A percentile compares a stretch with the other conserved stretches of the same genome.
phyloP scores from a whole-genome alignment of 73 alveolate species.

The Uronychia binucleata region DNA sequence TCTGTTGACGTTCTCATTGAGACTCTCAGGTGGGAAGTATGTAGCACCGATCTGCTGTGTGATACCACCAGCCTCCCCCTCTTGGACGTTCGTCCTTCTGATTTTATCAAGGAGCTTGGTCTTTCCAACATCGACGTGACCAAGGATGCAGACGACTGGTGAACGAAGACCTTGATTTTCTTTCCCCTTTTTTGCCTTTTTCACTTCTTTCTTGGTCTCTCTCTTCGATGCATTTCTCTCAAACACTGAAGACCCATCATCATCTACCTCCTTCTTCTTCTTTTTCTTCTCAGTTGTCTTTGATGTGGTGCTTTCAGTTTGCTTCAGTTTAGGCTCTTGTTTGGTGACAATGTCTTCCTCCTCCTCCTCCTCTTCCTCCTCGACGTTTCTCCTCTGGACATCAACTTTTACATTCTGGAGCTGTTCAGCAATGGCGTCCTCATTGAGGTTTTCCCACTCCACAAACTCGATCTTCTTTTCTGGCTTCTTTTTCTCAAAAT shows the following conservation, averaged over 20 bases:
- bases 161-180: constrained; percentile 65
- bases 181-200: constrained; percentile 39
- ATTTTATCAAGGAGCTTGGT: constrained; percentile 98
- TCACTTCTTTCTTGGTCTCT: constrained; percentile 38
- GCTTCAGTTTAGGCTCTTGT: constrained; percentile 24
- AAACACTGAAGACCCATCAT: constrained; percentile 27
- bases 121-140: constrained; percentile 99
- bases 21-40: constrained; percentile 93
- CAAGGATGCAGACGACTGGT: constrained; percentile 95
- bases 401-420: constrained; percentile 15
- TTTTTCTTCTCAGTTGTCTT: constrained; percentile 22
- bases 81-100: constrained; percentile 98
- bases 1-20: constrained; percentile 70
- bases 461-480: constrained; percentile 69
- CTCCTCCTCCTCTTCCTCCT: constrained; percentile 50
- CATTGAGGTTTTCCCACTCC: constrained; percentile 53
- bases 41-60: constrained; percentile 99
- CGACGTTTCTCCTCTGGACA: constrained; percentile 27
- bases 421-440: constrained; percentile 10
- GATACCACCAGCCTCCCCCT: constrained; percentile 99
- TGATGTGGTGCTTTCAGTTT: constrained; percentile 5
- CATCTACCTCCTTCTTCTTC: constrained; percentile 40
- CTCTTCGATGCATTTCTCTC: constrained; percentile 40
- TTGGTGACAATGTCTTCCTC: neutral
- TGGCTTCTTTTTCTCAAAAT: constrained; percentile 54